Base-by-base conservation (phyloP, 2,329 filamentous ascomycete species). In the Epichloe baconii region DNA sequence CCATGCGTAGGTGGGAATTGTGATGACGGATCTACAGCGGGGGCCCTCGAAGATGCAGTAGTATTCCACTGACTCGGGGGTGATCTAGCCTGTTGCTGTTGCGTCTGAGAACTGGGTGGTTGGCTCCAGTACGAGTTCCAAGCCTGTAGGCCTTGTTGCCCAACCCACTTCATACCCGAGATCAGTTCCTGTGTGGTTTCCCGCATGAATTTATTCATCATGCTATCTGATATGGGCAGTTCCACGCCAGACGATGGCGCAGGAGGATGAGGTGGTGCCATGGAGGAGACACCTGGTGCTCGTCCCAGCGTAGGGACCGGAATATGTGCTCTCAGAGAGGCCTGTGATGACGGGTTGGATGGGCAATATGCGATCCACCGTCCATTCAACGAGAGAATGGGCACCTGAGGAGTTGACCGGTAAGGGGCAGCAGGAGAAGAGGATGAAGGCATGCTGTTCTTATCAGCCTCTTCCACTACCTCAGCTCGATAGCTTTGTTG, bases 111-210 rank as follows among this genome's bases (percentile, higher is more conserved):
- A 51, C 59, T 65, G 46, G 71, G 57, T 52, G 72, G 64, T 62
- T 78, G 74, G 61, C 85, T 88, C 79, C 86, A 89, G 68, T 93
- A 91, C 60, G 77, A 84, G 61, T 88, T 88, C 78, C 86, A 88
- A 10, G 83, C 83, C 62, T 88, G 83, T 61, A 82, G 74, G 21
- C 86, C 81, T 62, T 89, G 85, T 61, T 89, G 85, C 3, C 85
- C 82, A 51, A 88, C 79, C 82, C 85, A 89, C 57, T 79, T 83
- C 26, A 82, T 85, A 19, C 83, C 81, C 53, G 85, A 81, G 43
- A 89, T 85, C 42, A 88, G 71, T 60, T 88, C 85, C 61, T 91
- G 86, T 0, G 86, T 86, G 2, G 86, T 83, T 63, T 88, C 85
- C 54, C 87, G 80, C 68, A 88, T 85, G 49, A 90, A 77, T 57